Evolutionary conservation across 2,329 filamentous ascomycete genomes (phyloP), one percentile per base, ranked within the genome.

Genomic region (Cytospora mali): DNA sequence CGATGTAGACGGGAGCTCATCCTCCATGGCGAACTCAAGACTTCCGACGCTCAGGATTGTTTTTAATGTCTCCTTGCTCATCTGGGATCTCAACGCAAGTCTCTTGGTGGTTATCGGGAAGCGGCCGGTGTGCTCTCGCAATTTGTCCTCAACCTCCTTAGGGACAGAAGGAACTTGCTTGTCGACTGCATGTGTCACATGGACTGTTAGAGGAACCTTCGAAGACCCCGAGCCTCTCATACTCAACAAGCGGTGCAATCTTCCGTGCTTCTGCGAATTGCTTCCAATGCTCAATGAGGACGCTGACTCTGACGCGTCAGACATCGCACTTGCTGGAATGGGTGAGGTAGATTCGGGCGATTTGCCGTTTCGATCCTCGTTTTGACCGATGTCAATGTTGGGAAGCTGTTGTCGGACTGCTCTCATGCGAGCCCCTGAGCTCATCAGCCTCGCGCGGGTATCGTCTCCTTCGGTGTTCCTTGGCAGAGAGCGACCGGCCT

Each of bases 1-100:
- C 11, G 66, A 63, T 1, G 66, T 61, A 2, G 61, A 50, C 21
- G 65, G 66, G 7, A 64, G 55, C 6, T 67, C 62, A 16, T 73
- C 72, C 28, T 70, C 69, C 46, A 64, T 71, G 18, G 69, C 65
- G 31, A 54, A 14, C 52, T 81, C 79, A 21, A 77, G 70, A 55
- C 80, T 83, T 6, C 77, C 80, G 10, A 82, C 80, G 63, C 81
- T 83, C 57, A 83, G 68, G 21, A 83, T 82, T 1, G 80, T 83
- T 57, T 79, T 79, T 28, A 83, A 69, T 0, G 79, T 81, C 28
- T 82, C 80, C 66, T 77, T 77, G 68, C 78, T 82, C n/a, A 74
- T 68, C 33, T 79, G 76, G 0, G 73, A 71, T 51, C 74, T 76
- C 52, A 80, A 66, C 6, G 72, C 69, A 13, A 77, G 66, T 48